A percentile compares a stretch with the other conserved stretches of the same genome.
Conservation (phyloP, 768 basidiomycete genomes). For the Rhodotorula babjevae region DNA sequence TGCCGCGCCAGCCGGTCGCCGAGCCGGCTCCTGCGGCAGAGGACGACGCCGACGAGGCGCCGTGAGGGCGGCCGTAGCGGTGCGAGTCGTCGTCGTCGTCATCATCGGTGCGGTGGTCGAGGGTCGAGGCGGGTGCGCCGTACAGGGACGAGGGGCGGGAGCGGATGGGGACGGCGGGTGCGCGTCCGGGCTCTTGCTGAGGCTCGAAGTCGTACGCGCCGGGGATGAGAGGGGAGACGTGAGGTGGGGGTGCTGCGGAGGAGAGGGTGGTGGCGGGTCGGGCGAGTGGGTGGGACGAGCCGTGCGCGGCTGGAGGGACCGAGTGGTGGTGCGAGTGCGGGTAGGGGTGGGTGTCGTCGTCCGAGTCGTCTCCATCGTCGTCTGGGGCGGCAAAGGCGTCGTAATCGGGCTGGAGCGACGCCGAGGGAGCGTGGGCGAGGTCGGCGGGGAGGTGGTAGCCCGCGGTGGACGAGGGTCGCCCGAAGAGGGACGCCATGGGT, state of each 20-base stretch:
- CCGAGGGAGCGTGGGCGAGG: too few relatives aligned
- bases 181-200: conserved; percentile 2
- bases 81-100: conserved; percentile 46
- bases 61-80: neutral
- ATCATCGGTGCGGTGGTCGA: neutral
- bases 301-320: too few relatives aligned
- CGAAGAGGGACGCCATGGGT: neutral
- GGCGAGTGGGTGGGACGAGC: neutral
- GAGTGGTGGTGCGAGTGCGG: neutral
- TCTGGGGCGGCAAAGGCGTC: conserved; percentile 5
- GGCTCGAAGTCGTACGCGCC: conserved; percentile 74
- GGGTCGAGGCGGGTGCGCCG: conserved; percentile 42
- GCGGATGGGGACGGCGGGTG: neutral
- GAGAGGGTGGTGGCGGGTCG: neutral
- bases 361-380: neutral
- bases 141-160: conserved; percentile 49
- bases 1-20: neutral
- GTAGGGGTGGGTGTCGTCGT: neutral
- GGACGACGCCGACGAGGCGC: too few relatives aligned
- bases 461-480: neutral
- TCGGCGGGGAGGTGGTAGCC: too few relatives aligned
- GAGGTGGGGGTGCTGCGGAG: neutral
- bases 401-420: neutral
- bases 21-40: neutral
- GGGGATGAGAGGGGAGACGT: conserved; percentile 43